These are phyloP conservation scores for Neonectria hederae DNA, from an alignment of 2,329 filamentous ascomycete species.

Conservation along the genomic window DNA sequence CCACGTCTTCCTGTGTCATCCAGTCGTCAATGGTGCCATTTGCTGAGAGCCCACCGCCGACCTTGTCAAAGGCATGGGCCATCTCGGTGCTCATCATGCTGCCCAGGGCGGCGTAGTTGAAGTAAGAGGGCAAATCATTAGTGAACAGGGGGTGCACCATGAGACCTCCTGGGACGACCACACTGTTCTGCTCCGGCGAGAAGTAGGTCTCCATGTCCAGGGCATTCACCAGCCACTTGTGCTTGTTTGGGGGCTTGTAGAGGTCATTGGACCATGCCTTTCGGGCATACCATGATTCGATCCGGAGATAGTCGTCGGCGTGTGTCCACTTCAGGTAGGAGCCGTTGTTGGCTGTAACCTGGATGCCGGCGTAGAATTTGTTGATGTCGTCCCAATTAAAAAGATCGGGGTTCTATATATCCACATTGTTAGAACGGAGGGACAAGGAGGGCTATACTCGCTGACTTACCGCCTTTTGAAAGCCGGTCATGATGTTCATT, in stretches of 20 bases:
- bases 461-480: constrained; percentile 10
- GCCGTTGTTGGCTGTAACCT: neutral
- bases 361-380: constrained; percentile 15
- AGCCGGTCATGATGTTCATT: constrained; percentile 11
- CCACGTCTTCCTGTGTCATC: constrained; percentile 3
- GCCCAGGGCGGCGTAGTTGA: constrained; percentile 28
- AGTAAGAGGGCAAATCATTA: constrained; percentile 13
- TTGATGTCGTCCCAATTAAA: constrained; percentile 9
- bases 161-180: constrained; percentile 27
- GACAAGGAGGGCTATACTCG: neutral
- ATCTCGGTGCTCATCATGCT: constrained; percentile 23
- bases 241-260: neutral
- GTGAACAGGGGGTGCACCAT: constrained; percentile 23
- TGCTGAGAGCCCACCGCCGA: constrained; percentile 38
- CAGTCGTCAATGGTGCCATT: constrained; percentile 69
- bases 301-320: constrained; percentile 25
- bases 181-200: constrained; percentile 23
- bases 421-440: neutral
- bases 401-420: constrained; percentile 6
- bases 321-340: constrained; percentile 18
- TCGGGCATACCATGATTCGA: constrained; percentile 18
- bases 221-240: constrained; percentile 11
- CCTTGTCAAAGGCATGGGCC: constrained; percentile 22
- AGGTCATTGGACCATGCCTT: constrained; percentile 22
- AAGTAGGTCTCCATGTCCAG: constrained; percentile 14